Base-by-base conservation (phyloP, 2,329 filamentous ascomycete species). In the Pseudogymnoascus sp. region DNA sequence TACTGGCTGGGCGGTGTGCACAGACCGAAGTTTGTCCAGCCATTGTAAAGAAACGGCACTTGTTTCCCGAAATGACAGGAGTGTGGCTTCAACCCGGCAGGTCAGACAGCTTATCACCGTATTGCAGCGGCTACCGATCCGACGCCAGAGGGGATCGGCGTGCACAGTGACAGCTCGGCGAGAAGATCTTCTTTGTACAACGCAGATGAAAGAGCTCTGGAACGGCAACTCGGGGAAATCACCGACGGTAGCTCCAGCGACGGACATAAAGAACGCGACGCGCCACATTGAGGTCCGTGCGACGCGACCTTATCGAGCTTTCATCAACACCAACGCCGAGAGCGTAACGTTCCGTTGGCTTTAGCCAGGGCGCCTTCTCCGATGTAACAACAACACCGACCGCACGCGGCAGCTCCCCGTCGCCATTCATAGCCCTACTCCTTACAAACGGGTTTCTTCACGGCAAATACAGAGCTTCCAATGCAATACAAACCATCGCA, bases 281-380 rank as follows among this genome's bases (percentile, higher is more conserved):
- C 49, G 49, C 49, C 49, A 33, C n/a, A 19, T 12, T 19, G 10
- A 55, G 49, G 49, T 33, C 49, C 49, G 49, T 55, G 49, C 49
- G 5, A 19, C 11, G 16, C 23, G 49, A 33, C 29, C 49, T 55
- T 55, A 55, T 55, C 49, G n/a, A 55, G 26, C 26, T 55, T 49
- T 26, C 21, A 14, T 23, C 43, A 49, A 29, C 49, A 10, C 29
- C 49, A 55, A 55, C 29, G 49, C 26, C 29, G 49, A 55, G 49
- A 55, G 49, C 49, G 49, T 55, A 55, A 55, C 49, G 49, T 55
- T 55, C 26, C 49, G 49, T 55, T 55, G 26, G 29, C 5, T 33
- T 55, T 55, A 19, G 49, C 49, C 26, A 55, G 49, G 49, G 26
- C 10, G n/a, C n/a, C 16, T 33, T 33, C 29, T 21, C 49, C 49